Conservation (phyloP, 306 rosid species). For the Aeschynomene evenia region DNA sequence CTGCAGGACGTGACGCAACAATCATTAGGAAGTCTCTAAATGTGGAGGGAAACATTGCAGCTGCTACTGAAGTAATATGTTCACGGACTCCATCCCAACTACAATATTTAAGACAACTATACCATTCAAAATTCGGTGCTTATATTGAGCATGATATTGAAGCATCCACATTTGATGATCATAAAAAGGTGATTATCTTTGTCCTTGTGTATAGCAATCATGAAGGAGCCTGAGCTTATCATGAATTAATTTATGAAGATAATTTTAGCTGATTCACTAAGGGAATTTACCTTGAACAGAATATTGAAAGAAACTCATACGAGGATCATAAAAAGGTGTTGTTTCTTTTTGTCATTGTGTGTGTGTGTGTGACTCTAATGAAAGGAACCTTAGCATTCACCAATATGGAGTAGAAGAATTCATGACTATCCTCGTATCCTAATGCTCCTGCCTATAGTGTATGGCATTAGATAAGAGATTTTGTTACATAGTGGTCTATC, state of each 20-base stretch:
- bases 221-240: constrained; percentile 44
- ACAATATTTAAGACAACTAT: constrained; percentile 59
- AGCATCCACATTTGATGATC: constrained; percentile 48
- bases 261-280: constrained; percentile 24
- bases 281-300: constrained; percentile 40
- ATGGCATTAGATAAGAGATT: not conserved
- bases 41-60: constrained; percentile 36
- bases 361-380: not conserved
- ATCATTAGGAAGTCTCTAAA: constrained; percentile 43
- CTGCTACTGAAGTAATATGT: constrained; percentile 77
- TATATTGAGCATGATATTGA: constrained; percentile 56
- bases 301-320: constrained; percentile 30
- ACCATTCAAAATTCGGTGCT: constrained; percentile 52
- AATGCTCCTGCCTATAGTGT: not conserved
- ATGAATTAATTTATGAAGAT: constrained; percentile 35
- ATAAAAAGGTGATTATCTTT: constrained; percentile 46
- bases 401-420: not conserved
- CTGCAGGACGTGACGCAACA: constrained; percentile 61
- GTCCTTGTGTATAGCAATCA: not conserved
- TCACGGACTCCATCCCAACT: constrained; percentile 74
- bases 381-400: not conserved
- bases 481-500: not conserved
- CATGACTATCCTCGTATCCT: not conserved
- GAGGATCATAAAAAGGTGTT: constrained; percentile 45
- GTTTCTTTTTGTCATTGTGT: constrained; percentile 15